phyloP scores from a whole-genome alignment of 768 basidiomycete genomes.

The Dacryopinax primogenitus region DNA sequence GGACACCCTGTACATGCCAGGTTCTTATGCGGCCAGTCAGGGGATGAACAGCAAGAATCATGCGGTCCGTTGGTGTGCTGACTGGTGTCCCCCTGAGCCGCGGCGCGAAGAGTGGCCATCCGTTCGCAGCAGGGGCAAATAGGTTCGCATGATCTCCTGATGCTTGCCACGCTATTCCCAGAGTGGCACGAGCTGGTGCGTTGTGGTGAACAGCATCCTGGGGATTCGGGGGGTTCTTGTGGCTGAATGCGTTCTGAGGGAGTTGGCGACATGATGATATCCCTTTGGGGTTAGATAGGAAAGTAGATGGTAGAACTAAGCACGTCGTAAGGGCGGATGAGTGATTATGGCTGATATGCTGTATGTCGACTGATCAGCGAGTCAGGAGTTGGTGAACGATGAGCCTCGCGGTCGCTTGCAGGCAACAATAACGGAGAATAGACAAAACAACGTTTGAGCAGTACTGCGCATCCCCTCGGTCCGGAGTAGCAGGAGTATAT shows the following conservation, averaged over 20 bases:
- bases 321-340: not conserved
- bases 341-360: conserved; percentile 3
- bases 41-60: not conserved
- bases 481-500: no score
- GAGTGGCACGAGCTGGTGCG: no score
- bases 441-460: not conserved
- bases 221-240: not conserved
- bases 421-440: not conserved
- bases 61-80: not conserved
- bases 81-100: no score
- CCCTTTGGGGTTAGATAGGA: not conserved
- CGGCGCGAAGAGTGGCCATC: not conserved
- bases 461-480: not conserved
- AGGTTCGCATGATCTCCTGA: not conserved
- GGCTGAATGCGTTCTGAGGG: not conserved
- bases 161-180: not conserved
- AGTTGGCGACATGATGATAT: not conserved
- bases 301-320: not conserved
- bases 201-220: no score
- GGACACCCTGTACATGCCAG: not conserved
- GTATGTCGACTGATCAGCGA: not conserved
- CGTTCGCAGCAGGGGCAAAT: not conserved
- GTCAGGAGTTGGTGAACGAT: not conserved
- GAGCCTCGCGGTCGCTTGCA: no score
- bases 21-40: not conserved